Evolutionary conservation across 2,329 filamentous ascomycete species (phyloP).

Genomic region (Colletotrichum nymphaeae): DNA sequence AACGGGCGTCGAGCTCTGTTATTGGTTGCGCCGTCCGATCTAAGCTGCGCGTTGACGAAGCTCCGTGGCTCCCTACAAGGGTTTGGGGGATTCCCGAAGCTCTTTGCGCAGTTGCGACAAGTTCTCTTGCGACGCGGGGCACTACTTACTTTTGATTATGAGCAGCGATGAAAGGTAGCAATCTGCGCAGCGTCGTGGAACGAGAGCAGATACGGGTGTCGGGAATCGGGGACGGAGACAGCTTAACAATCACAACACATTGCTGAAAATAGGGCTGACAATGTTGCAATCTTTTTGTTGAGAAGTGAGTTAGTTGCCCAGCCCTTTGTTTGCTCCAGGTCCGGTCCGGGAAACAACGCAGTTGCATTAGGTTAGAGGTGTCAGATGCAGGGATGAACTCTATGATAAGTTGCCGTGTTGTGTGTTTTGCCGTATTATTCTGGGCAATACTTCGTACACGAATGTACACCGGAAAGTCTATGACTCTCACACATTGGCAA

Average conservation of each 20-base stretch:
- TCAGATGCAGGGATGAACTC: neutral
- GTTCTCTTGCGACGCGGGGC: too few relatives aligned
- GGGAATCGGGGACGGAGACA: too few relatives aligned
- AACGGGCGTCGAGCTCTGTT: neutral
- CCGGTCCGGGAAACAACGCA: neutral
- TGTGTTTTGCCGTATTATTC: neutral
- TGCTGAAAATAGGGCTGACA: neutral
- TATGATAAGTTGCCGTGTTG: neutral
- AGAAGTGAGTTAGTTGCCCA: neutral
- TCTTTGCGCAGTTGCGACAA: neutral
- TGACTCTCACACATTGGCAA: neutral
- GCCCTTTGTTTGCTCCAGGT: neutral
- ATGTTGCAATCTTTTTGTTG: neutral
- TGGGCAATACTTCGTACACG: neutral
- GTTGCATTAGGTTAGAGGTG: neutral
- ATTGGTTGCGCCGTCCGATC: constrained; percentile 25
- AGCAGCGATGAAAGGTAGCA: too few relatives aligned
- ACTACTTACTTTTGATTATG: too few relatives aligned
- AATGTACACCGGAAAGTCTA: neutral
- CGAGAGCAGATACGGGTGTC: too few relatives aligned
- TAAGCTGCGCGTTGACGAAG: constrained; percentile 1
- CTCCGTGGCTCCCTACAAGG: neutral
- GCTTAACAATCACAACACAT: too few relatives aligned
- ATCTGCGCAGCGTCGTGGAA: too few relatives aligned
- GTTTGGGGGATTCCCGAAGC: neutral